Evolutionary conservation across 2,329 filamentous ascomycete genomes (phyloP), one percentile per base, ranked within the genome.

Genomic region (Cladosporium sp.): DNA sequence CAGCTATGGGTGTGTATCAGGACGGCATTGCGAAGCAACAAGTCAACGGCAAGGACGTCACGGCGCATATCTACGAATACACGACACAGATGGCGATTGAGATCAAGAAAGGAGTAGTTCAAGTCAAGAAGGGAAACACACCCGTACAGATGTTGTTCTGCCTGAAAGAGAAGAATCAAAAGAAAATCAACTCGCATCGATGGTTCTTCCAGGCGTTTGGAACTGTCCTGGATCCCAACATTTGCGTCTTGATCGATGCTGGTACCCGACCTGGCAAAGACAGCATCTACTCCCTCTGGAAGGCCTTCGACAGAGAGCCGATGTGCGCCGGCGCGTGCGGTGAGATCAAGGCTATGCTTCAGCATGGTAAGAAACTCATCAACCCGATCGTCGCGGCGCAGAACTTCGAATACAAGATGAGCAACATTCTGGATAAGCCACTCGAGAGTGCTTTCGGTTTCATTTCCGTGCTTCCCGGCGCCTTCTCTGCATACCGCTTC

Each of bases 391-490:
- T 99, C 20, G 94, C 94, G 2, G 92, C 92, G 0, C 94, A 99
- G 69, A 99, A 99, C 71, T 99, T 99, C 67, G 94, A 99, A 78
- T 99, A 99, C 82, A 99, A 99, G 82, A 96, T 99, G 89, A 96
- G 91, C 73, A 99, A 99, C 70, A 99, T 99, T 70, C 82, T 99
- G 44, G 94, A 99, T 74, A 99, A 99, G 77, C 94, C 94, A 2
- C 79, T 99, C 39, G 94, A 99, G 72, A 97, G 93, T 3, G 90
- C 93, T 0, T 99, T 99, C 73, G 94, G 94, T 47, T 99, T 97
- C 77, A 97, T 99, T 71, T 91, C 90, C 44, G 94, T 99, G 68
- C 80, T 99, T 70, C 94, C 94, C 0, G 94, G 94, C 78, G 94
- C 94, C 58, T 96, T 99, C 75, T 97, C 93, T n/a, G 94, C 94